Evolutionary conservation across 2,329 filamentous ascomycete genomes (phyloP).

Genomic region (Claviceps sp.): DNA sequence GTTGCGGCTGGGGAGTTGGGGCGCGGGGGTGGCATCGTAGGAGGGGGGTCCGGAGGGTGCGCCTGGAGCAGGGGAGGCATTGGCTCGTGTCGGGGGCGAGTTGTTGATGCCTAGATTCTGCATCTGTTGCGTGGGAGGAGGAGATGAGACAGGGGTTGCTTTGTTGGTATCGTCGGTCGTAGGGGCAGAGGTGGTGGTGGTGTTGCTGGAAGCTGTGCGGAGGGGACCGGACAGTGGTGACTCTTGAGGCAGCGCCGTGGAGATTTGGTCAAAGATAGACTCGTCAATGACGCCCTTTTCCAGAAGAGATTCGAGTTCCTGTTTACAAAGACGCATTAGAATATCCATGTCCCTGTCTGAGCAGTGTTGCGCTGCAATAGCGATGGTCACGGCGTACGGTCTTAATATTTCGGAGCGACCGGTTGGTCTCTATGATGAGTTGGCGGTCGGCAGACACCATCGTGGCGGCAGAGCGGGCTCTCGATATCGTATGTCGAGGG

Average conservation of each 20-base stretch:
- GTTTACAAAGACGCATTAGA: not conserved
- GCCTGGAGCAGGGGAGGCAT: conserved; percentile 19
- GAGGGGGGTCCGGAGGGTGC: conserved; percentile 40
- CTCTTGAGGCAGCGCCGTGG: conserved; percentile 60
- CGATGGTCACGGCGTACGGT: conserved; percentile 36
- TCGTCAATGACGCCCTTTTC: conserved; percentile 70
- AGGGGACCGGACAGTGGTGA: conserved; percentile 40
- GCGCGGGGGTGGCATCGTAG: conserved; percentile 35
- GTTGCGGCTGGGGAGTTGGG: conserved; percentile 26
- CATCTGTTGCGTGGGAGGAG: conserved; percentile 22
- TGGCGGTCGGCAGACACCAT: conserved; percentile 41
- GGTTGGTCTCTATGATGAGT: conserved; percentile 57
- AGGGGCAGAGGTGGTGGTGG: conserved; percentile 13
- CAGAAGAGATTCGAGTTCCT: conserved; percentile 86
- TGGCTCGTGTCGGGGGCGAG: not conserved
- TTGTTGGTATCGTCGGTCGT: conserved; percentile 2
- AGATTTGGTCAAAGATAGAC: conserved; percentile 61
- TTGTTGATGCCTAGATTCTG: conserved; percentile 25
- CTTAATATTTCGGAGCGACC: conserved; percentile 77
- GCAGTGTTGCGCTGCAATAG: not conserved
- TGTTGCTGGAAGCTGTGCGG: conserved; percentile 22
- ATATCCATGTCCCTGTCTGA: not conserved
- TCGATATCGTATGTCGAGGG: not conserved
- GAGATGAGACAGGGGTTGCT: conserved; percentile 15
- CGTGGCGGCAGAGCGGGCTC: conserved; percentile 7